Evolutionary conservation across 73 alveolate genomes (phyloP).

Genomic region (Paramecium biaurelia): DNA sequence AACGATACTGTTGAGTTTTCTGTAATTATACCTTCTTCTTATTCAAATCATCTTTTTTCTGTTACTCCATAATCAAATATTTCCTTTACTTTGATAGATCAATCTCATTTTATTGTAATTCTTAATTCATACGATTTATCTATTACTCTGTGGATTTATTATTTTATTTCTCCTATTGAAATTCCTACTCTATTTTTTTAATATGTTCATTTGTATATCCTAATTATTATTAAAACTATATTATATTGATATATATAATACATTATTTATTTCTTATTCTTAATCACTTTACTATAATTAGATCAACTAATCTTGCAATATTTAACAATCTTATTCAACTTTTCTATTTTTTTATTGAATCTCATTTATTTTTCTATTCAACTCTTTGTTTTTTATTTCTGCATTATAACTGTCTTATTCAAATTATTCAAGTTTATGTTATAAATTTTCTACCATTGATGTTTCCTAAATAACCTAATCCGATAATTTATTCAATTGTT

Average conservation of each 20-base stretch:
- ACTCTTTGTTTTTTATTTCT: background rate
- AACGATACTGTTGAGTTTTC: background rate
- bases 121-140: background rate
- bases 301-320: background rate
- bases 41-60: background rate
- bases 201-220: background rate
- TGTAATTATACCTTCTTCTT: background rate
- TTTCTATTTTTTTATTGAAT: background rate
- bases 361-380: background rate
- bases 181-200: background rate
- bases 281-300: background rate
- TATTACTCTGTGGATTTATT: background rate
- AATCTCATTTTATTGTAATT: background rate
- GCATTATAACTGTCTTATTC: constrained; percentile 13
- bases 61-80: background rate
- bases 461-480: background rate
- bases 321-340: constrained; percentile 1
- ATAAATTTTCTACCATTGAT: background rate
- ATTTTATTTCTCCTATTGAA: background rate
- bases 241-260: background rate
- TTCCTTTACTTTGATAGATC: background rate
- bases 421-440: background rate
- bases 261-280: background rate
- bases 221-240: background rate
- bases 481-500: background rate